Conservation (phyloP, 192 early-diverging fungal genomes). For the Gaertneriomyces sp. region DNA sequence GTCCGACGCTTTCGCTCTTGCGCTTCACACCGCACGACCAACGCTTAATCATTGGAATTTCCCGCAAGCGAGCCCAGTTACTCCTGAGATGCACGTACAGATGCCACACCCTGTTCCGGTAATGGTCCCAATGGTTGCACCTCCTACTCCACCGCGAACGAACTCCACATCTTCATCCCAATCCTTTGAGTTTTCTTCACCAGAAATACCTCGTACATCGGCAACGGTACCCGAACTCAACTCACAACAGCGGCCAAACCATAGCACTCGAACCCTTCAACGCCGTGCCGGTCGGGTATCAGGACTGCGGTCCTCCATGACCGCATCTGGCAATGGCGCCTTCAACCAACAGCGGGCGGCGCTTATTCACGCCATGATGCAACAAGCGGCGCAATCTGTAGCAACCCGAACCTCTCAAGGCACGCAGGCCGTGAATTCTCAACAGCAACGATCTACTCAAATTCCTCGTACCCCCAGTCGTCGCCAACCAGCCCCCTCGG, state of each 20-base stretch:
- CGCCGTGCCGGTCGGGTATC: neutral
- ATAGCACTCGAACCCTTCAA: conserved; percentile 18
- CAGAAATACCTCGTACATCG: conserved; percentile 1
- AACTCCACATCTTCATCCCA: conserved; percentile 9
- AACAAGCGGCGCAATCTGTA: conserved; percentile 21
- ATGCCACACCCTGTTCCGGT: neutral
- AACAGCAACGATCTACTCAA: conserved; percentile 12
- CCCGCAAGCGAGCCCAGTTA: no score
- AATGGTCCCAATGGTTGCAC: conserved; percentile 6
- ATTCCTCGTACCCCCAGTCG: conserved; percentile 2
- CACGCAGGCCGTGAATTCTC: neutral
- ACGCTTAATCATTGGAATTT: no score
- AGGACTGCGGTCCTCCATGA: neutral
- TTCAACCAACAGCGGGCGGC: conserved; percentile 16
- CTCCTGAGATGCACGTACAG: no score
- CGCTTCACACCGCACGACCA: no score
- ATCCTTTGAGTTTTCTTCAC: neutral
- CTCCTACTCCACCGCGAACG: conserved; percentile 16
- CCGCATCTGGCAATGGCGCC: conserved; percentile 1
- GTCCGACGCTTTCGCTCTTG: no score
- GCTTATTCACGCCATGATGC: conserved; percentile 31
- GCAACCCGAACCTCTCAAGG: conserved; percentile 1
- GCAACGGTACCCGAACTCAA: neutral
- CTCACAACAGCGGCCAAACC: neutral
- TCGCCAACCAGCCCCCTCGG: conserved; percentile 15